Conservation (phyloP, 2,329 filamentous ascomycete species). For the Penicillium fuscoglaucum region DNA sequence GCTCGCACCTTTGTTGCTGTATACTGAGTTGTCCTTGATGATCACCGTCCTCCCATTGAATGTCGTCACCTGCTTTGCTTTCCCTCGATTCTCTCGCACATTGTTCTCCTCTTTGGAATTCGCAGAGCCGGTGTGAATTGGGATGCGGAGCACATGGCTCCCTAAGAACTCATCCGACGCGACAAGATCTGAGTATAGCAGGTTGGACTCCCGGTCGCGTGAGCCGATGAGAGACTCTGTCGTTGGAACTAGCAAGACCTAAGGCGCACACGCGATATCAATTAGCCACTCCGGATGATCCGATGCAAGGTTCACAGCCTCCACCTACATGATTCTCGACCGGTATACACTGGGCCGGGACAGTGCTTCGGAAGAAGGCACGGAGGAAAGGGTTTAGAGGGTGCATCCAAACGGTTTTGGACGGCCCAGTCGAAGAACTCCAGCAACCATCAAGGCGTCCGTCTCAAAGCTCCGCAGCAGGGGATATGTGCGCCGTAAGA, state of each 20-base stretch:
- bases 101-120: slow-evolving; percentile 59
- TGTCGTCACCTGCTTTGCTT: slow-evolving; percentile 91
- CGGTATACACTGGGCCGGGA: slow-evolving; percentile 87
- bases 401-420: slow-evolving; percentile 73
- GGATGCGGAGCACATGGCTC: slow-evolving; percentile 92
- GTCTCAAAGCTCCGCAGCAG: slow-evolving; percentile 22
- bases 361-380: slow-evolving; percentile 96
- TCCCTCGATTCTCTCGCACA: slow-evolving; percentile 82
- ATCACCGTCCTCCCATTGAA: slow-evolving; percentile 91
- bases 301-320: slow-evolving; percentile 10
- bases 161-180: slow-evolving; percentile 91
- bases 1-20: slow-evolving; percentile 90
- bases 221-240: slow-evolving; percentile 87
- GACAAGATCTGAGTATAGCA: slow-evolving; percentile 75
- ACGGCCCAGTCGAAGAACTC: slow-evolving; percentile 37
- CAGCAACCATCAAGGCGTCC: slow-evolving; percentile 42
- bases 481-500: slow-evolving; percentile 27
- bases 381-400: slow-evolving; percentile 97
- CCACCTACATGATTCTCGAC: slow-evolving; percentile 74
- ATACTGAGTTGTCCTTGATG: slow-evolving; percentile 88
- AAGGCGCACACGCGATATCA: slow-evolving; percentile 10
- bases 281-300: slow-evolving; percentile 17
- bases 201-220: slow-evolving; percentile 82
- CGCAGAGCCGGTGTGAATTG: slow-evolving; percentile 52
- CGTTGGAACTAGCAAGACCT: slow-evolving; percentile 86